phyloP scores from a whole-genome alignment of 352 stramenopile genomes.

The Salisapilia sapeloensis region DNA sequence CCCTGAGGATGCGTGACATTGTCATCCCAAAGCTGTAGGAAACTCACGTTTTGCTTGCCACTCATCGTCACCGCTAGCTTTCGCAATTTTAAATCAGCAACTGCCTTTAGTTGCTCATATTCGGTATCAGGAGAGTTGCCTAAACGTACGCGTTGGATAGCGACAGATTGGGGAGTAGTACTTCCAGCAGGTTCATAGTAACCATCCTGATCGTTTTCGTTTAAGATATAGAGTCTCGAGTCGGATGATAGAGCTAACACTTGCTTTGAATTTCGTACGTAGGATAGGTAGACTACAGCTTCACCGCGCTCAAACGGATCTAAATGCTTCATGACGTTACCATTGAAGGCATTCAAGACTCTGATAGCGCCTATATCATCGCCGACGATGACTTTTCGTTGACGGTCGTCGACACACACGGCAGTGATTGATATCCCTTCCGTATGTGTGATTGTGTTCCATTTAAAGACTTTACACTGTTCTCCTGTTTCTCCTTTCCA shows the following conservation, averaged over 20 bases:
- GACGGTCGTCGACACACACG: constrained; percentile 65
- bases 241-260: constrained; percentile 44
- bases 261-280: constrained; percentile 38
- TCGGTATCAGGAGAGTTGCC: too few relatives aligned
- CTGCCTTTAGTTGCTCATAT: constrained; percentile 23
- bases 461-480: constrained; percentile 36
- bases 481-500: constrained; percentile 35
- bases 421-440: constrained; percentile 26
- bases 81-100: constrained; percentile 29
- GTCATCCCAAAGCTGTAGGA: constrained; percentile 66
- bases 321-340: constrained; percentile 71
- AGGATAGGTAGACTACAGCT: constrained; percentile 29
- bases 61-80: constrained; percentile 24
- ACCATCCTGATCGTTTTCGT: constrained; percentile 49
- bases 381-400: constrained; percentile 64
- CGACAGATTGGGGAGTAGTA: constrained; percentile 26
- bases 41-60: constrained; percentile 22
- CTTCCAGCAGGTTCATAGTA: constrained; percentile 56
- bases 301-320: constrained; percentile 27
- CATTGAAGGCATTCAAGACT: constrained; percentile 61
- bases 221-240: constrained; percentile 39
- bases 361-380: constrained; percentile 45
- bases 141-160: constrained; percentile 1
- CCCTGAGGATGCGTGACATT: constrained; percentile 36
- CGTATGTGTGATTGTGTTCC: constrained; percentile 11